A percentile compares a stretch with the other conserved stretches of the same genome.
These are phyloP conservation scores for Marasmius oreades DNA, from an alignment of 1,284 basidiomycete genomes.

Conservation along the genomic window DNA sequence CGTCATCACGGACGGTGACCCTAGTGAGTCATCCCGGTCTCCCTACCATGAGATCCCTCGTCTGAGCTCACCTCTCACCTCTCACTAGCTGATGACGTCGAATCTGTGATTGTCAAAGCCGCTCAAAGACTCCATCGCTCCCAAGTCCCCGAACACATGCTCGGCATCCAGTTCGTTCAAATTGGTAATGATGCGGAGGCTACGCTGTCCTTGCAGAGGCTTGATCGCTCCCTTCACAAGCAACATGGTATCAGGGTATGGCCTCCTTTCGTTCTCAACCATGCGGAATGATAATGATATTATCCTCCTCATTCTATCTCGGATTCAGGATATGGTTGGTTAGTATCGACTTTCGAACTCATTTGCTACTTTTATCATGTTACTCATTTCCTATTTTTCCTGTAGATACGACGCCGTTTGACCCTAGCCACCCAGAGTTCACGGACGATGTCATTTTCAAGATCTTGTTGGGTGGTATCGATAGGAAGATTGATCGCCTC, in stretches of 20 bases:
- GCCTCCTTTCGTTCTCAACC: neutral
- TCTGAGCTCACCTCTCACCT: neutral
- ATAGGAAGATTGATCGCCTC: constrained; percentile 16
- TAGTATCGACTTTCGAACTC: neutral
- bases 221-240: constrained; percentile 42
- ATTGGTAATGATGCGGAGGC: constrained; percentile 44
- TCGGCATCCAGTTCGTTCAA: constrained; percentile 53
- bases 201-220: constrained; percentile 35
- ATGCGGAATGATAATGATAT: too few relatives aligned
- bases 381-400: constrained; percentile 32
- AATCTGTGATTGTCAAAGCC: constrained; percentile 41
- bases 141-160: constrained; percentile 29
- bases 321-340: neutral
- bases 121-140: constrained; percentile 45
- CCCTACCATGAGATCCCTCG: too few relatives aligned
- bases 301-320: too few relatives aligned
- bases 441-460: constrained; percentile 38
- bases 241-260: constrained; percentile 35
- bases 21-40: constrained; percentile 34
- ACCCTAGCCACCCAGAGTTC: constrained; percentile 28
- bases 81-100: constrained; percentile 47
- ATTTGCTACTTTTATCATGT: too few relatives aligned
- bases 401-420: constrained; percentile 41
- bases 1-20: constrained; percentile 38
- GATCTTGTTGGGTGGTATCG: constrained; percentile 39